Base-by-base conservation (phyloP, 768 basidiomycete genomes). In the Rubroboletus satanas region DNA sequence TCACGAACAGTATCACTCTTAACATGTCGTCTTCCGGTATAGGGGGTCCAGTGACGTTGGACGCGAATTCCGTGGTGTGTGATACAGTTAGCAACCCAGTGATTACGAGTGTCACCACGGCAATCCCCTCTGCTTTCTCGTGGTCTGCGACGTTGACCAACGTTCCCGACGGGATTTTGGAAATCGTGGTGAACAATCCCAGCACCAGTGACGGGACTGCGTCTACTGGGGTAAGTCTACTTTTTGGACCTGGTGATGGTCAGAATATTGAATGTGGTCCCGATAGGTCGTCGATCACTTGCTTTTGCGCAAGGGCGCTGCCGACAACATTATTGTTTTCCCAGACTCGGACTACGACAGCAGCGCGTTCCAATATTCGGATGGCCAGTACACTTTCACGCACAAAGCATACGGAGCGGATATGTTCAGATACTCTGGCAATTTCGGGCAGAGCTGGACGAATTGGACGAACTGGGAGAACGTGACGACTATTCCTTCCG, bases 331-430 rank as follows among this genome's bases (percentile, higher is more conserved):
- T 18, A 85, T 97, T 77, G 84, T 97, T n/a, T 94, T 88, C 79
- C 90, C 91, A 0, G 77, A 80, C 21, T 80, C 83, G 38, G 92
- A 95, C 66, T 95, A 93, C 67, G 85, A 88, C 68, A 76, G 70
- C 18, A 71, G 69, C 47, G 77, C 84, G 0, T 83, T 90, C 66
- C 75, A 77, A 17, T 74, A 78, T 49, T 77, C 82, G 10, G 73
- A 82, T 55, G 85, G 82, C 51, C 74, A 85, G 57, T 94, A 88
- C 69, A 81, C 78, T 7, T 91, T 93, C 70, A 82, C 82, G 0
- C 94, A 97, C 73, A 81, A 79, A 43, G 93, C 94, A 5, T 79
- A 80, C 51, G 94, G 94, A 45, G 93, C 94, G 17, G 93, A 96
- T 58, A 83, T 74, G 76, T 86, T 92, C 75, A 81, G 94, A 43